Percentiles rank a stretch among this genome's conserved stretches.
Evolutionary conservation across 768 basidiomycete genomes (phyloP).

Genomic region (Collybiopsis luxurians): DNA sequence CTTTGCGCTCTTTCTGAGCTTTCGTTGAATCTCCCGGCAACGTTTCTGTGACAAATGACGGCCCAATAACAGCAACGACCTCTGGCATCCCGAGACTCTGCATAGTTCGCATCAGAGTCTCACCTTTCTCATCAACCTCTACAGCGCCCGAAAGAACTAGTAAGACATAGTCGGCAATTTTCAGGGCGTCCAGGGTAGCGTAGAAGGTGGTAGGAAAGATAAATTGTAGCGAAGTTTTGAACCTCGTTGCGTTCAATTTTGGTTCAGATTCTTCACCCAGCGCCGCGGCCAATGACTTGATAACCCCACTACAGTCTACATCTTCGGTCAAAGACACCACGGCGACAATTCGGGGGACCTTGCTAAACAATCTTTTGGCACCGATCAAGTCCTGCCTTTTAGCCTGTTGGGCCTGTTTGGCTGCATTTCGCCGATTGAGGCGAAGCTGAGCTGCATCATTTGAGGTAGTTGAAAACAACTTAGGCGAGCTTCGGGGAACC

Average conservation of each 20-base stretch:
- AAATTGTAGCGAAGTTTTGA: conserved; percentile 90
- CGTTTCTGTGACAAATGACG: conserved; percentile 56
- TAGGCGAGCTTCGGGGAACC: conserved; percentile 51
- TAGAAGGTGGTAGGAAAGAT: conserved; percentile 78
- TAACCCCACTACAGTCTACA: conserved; percentile 48
- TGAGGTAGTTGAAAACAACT: conserved; percentile 39
- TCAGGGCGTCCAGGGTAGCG: conserved; percentile 77
- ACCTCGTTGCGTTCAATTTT: conserved; percentile 71
- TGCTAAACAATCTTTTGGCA: conserved; percentile 73
- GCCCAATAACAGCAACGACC: conserved; percentile 68
- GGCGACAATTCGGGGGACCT: conserved; percentile 82
- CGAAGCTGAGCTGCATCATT: conserved; percentile 66
- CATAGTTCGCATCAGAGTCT: conserved; percentile 80
- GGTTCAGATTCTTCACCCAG: conserved; percentile 41
- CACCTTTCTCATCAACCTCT: conserved; percentile 86
- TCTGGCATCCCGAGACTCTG: conserved; percentile 91
- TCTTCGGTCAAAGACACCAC: conserved; percentile 82
- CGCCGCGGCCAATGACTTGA: conserved; percentile 55
- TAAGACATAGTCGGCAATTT: conserved; percentile 88
- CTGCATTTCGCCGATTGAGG: conserved; percentile 77
- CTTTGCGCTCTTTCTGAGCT: conserved; percentile 32
- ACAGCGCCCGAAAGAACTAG: conserved; percentile 76
- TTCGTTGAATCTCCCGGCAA: background rate
- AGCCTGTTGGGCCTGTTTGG: conserved; percentile 75
- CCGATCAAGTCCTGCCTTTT: conserved; percentile 70